Evolutionary conservation across 306 rosid species (phyloP).

Genomic region (Pueraria montana): DNA sequence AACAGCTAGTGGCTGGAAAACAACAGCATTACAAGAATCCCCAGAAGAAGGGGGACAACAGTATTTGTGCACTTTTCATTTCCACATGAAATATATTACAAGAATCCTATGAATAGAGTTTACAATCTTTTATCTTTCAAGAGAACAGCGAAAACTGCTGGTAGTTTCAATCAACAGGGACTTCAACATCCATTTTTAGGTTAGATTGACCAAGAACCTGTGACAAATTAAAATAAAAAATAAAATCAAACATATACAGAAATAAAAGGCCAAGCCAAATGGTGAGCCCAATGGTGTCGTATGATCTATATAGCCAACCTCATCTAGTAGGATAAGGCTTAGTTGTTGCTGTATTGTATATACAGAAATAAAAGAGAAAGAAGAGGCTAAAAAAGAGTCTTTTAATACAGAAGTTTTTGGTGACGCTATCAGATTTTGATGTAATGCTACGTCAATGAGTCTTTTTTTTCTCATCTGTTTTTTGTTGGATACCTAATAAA

Average conservation of each 20-base stretch:
- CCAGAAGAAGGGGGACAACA: slow-evolving; percentile 38
- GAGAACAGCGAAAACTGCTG: slow-evolving; percentile 23
- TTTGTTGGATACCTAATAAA: not conserved
- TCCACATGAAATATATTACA: slow-evolving; percentile 44
- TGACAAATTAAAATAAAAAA: slow-evolving; percentile 22
- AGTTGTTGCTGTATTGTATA: not conserved
- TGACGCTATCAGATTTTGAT: slow-evolving; percentile 1
- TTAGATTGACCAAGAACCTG: slow-evolving; percentile 77
- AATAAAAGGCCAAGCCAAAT: not conserved
- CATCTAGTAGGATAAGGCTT: not conserved
- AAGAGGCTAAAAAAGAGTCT: slow-evolving; percentile 5
- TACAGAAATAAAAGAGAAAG: not conserved
- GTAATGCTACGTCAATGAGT: not conserved
- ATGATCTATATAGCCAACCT: not conserved
- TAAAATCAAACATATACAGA: slow-evolving; percentile 9
- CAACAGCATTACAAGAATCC: slow-evolving; percentile 45
- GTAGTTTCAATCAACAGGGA: slow-evolving; percentile 70
- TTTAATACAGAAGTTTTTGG: slow-evolving; percentile 19
- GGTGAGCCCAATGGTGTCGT: too few relatives aligned
- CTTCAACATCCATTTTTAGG: slow-evolving; percentile 85
- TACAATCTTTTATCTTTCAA: slow-evolving; percentile 41
- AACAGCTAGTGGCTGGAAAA: slow-evolving; percentile 39
- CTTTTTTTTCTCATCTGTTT: not conserved
- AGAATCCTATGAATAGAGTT: slow-evolving; percentile 22
- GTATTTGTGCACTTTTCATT: slow-evolving; percentile 42